Evolutionary conservation across 371 early-diverging fungal species (phyloP).

Genomic region (Circinella minor): DNA sequence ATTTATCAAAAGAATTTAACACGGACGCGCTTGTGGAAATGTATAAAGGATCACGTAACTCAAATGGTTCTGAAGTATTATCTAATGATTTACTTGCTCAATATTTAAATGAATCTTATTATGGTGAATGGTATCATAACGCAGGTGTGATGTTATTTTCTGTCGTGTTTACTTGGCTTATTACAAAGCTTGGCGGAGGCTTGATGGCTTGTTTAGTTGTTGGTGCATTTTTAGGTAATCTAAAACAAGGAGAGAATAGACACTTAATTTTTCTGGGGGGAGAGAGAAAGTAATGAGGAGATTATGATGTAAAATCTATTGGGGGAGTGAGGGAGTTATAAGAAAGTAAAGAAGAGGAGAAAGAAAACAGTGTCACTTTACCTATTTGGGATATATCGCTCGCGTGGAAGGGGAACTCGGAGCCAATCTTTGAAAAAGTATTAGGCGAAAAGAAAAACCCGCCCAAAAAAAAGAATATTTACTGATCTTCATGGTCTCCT

Average conservation of each 20-base stretch:
- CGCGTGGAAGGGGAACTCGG: conserved; percentile 9
- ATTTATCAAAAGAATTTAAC: conserved; percentile 20
- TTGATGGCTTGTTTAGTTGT: conserved; percentile 49
- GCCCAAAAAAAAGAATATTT: not conserved
- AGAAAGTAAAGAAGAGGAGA: not conserved
- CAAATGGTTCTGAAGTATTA: conserved; percentile 22
- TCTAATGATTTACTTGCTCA: conserved; percentile 38
- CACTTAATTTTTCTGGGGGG: no score
- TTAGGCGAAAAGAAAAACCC: not conserved
- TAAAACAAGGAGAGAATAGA: not conserved
- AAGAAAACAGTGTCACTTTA: conserved; percentile 1
- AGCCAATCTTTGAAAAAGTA: not conserved
- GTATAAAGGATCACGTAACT: conserved; percentile 30
- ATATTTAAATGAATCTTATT: conserved; percentile 42
- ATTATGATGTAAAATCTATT: no score
- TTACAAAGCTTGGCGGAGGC: conserved; percentile 39
- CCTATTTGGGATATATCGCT: conserved; percentile 14
- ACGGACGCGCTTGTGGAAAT: conserved; percentile 31
- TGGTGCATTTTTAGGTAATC: conserved; percentile 45
- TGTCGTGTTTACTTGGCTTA: conserved; percentile 44
- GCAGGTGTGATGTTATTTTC: conserved; percentile 36
- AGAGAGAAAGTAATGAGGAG: no score
- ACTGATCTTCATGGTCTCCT: not conserved
- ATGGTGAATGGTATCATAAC: conserved; percentile 55
- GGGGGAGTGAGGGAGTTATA: not conserved